Percentiles rank a stretch among this genome's conserved stretches.
Conservation (phyloP, 768 basidiomycete genomes). For the Amanita exitialis region DNA sequence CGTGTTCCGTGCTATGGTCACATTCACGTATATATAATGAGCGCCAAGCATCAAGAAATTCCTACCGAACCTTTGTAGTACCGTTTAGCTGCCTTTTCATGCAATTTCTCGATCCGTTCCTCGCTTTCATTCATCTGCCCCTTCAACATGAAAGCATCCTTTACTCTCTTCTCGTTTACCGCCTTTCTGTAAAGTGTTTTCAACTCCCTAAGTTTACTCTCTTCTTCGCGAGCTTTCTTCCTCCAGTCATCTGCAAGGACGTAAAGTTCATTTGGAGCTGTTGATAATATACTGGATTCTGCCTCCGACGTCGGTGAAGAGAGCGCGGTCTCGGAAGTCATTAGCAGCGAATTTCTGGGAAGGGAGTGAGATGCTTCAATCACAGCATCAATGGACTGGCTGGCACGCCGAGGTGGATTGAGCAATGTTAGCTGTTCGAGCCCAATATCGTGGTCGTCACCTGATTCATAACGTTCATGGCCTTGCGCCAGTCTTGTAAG, state of each 20-base stretch:
- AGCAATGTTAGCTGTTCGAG: constrained; percentile 1
- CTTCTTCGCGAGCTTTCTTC: constrained; percentile 28
- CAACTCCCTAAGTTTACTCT: constrained; percentile 18
- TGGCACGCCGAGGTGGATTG: neutral
- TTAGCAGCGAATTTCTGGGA: neutral
- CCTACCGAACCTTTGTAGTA: constrained; percentile 30
- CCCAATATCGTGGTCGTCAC: neutral
- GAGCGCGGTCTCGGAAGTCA: constrained; percentile 4
- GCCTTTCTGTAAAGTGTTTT: constrained; percentile 20
- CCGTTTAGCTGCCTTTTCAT: constrained; percentile 34
- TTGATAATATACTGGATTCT: constrained; percentile 21
- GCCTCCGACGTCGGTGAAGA: constrained; percentile 1
- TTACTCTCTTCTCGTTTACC: constrained; percentile 19
- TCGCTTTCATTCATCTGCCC: constrained; percentile 27
- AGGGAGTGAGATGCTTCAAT: neutral
- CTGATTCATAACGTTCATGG: neutral
- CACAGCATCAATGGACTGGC: neutral
- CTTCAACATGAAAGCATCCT: constrained; percentile 28
- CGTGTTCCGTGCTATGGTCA: constrained; percentile 27
- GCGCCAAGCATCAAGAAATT: constrained; percentile 3
- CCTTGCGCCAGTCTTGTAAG: neutral
- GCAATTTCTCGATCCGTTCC: constrained; percentile 24
- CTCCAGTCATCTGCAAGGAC: constrained; percentile 26
- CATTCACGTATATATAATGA: constrained; percentile 3
- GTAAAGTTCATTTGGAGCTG: constrained; percentile 20